Evolutionary conservation across 2,329 filamentous ascomycete genomes (phyloP).

Genomic region (Colletotrichum liriopes): DNA sequence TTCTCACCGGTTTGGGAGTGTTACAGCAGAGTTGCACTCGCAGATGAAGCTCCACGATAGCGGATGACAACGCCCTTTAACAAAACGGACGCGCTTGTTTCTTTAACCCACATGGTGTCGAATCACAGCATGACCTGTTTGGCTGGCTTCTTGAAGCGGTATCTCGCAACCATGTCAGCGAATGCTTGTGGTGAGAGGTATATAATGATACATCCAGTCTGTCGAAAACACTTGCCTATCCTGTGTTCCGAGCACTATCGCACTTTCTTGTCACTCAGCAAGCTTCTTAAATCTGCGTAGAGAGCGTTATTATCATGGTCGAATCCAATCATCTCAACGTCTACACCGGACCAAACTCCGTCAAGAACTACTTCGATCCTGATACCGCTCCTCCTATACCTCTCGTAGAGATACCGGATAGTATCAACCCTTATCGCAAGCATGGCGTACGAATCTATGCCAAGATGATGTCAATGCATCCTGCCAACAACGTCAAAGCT

Average conservation of each 20-base stretch:
- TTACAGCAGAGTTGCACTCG: slow-evolving; percentile 4
- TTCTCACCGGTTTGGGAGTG: background rate
- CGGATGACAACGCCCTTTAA: background rate
- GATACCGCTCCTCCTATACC: slow-evolving; percentile 71
- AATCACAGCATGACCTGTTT: background rate
- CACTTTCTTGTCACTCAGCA: slow-evolving; percentile 8
- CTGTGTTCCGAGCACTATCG: background rate
- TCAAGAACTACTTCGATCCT: slow-evolving; percentile 73
- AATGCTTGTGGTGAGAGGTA: background rate
- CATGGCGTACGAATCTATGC: slow-evolving; percentile 76
- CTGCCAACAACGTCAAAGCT: slow-evolving; percentile 76
- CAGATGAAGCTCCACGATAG: background rate
- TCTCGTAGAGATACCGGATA: slow-evolving; percentile 72
- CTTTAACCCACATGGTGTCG: background rate
- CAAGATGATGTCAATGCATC: slow-evolving; percentile 77
- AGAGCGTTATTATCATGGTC: background rate
- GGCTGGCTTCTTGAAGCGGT: background rate
- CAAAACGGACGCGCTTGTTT: background rate
- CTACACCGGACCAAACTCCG: slow-evolving; percentile 70
- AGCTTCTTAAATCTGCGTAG: background rate
- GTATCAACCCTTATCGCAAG: slow-evolving; percentile 69
- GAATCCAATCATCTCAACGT: slow-evolving; percentile 62
- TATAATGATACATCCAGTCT: background rate
- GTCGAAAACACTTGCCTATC: background rate
- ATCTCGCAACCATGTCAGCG: background rate